These are phyloP conservation scores for Citrus mangshanensis DNA, from an alignment of 345 rosid genomes.

Conservation along the genomic window DNA sequence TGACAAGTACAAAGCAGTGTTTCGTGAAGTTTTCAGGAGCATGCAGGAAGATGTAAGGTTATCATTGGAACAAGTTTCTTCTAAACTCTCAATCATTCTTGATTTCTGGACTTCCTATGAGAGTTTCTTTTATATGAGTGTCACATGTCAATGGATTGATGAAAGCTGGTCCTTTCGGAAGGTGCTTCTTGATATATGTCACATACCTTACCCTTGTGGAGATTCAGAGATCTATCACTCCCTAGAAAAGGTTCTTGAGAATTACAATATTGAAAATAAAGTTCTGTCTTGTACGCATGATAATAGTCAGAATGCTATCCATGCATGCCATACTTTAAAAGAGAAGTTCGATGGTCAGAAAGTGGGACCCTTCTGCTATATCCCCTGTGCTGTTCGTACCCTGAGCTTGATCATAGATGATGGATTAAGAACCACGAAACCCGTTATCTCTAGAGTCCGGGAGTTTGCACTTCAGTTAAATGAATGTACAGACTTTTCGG, in stretches of 20 bases:
- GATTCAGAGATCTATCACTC: conserved; percentile 62
- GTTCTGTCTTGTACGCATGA: conserved; percentile 86
- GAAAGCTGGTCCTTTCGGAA: conserved; percentile 71
- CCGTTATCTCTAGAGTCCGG: conserved; percentile 66
- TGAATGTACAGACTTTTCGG: conserved; percentile 55
- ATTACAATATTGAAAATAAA: conserved; percentile 64
- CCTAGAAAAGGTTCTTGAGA: conserved; percentile 59
- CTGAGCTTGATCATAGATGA: conserved; percentile 75
- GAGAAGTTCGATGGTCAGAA: conserved; percentile 73
- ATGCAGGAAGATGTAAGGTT: conserved; percentile 80
- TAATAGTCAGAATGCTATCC: conserved; percentile 73
- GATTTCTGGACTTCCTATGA: conserved; percentile 87
- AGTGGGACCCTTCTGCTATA: conserved; percentile 72
- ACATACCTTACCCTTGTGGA: conserved; percentile 72
- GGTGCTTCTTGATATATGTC: conserved; percentile 74
- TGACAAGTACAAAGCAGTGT: conserved; percentile 58
- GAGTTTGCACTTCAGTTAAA: conserved; percentile 76
- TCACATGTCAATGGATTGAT: conserved; percentile 87
- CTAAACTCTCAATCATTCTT: conserved; percentile 69
- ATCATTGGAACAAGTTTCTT: conserved; percentile 63
- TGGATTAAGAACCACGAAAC: conserved; percentile 69
- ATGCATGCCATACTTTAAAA: conserved; percentile 75
- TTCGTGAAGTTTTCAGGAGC: conserved; percentile 80
- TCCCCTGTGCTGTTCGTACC: conserved; percentile 91
- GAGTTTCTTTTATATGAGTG: conserved; percentile 70